phyloP scores from a whole-genome alignment of 176 grass and related monocot species.

The Puccinellia tenuiflora region DNA sequence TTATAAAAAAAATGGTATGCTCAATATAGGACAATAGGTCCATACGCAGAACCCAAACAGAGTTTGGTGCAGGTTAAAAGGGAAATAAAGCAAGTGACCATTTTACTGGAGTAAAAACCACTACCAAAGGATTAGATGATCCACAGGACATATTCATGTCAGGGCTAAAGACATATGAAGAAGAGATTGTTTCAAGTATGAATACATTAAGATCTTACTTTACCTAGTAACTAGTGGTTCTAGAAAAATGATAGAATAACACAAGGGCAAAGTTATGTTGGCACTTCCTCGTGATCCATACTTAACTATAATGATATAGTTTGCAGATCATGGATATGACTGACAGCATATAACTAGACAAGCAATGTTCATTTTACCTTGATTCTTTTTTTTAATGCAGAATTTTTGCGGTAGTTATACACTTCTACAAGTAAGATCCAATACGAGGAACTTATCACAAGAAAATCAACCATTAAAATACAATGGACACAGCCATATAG shows the following conservation, averaged over 20 bases:
- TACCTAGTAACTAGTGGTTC: constrained; percentile 20
- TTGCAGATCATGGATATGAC: neutral
- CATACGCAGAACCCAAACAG: neutral
- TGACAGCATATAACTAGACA: constrained; percentile 1
- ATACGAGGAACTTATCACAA: neutral
- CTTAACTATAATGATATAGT: neutral
- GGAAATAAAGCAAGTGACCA: neutral
- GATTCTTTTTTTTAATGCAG: neutral
- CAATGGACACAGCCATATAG: neutral
- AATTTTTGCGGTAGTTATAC: neutral
- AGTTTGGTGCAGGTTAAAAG: neutral
- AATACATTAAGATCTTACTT: constrained; percentile 4
- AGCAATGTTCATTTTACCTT: neutral
- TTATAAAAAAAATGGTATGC: neutral
- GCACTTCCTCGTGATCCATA: constrained; percentile 3
- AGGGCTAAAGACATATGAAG: neutral
- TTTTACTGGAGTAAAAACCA: constrained; percentile 3
- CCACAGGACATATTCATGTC: constrained; percentile 13
- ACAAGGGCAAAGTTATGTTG: neutral
- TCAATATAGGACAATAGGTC: neutral
- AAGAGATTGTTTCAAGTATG: neutral
- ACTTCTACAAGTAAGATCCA: neutral
- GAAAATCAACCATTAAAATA: neutral
- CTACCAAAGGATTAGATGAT: neutral
- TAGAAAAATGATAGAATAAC: neutral